A percentile compares a stretch with the other conserved stretches of the same genome.
phyloP scores from a whole-genome alignment of 768 basidiomycete species.

The Chalciporus chontae region DNA sequence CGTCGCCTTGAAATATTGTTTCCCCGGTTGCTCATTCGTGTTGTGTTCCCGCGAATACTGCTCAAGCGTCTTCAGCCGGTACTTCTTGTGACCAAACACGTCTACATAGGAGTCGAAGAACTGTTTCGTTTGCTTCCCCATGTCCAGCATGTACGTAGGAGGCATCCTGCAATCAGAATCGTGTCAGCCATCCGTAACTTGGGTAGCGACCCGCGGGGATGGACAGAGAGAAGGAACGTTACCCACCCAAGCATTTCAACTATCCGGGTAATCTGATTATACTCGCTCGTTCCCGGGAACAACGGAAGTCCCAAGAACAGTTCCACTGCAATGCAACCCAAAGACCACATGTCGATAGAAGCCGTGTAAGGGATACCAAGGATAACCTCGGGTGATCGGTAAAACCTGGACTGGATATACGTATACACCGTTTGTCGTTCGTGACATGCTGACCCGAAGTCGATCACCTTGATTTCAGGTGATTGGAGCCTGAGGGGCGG shows the following conservation, averaged over 20 bases:
- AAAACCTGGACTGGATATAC: conserved; percentile 98
- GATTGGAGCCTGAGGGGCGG: conserved; percentile 71
- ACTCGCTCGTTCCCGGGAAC: conserved; percentile 98
- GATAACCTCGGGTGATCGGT: conserved; percentile 95
- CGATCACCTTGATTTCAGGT: conserved; percentile 98
- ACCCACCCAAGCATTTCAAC: conserved; percentile 97
- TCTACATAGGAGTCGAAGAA: conserved; percentile 87
- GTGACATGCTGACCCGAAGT: conserved; percentile 98
- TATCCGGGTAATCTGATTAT: conserved; percentile 95
- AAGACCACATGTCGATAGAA: conserved; percentile 98
- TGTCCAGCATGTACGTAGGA: conserved; percentile 89
- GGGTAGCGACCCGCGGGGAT: not conserved
- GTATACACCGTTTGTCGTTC: conserved; percentile 99
- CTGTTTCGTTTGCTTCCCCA: conserved; percentile 90
- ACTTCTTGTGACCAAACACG: conserved; percentile 75
- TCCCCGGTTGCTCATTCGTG: conserved; percentile 94
- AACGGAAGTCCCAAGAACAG: conserved; percentile 94
- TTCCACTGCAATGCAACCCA: conserved; percentile 98
- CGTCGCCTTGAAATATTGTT: conserved; percentile 97
- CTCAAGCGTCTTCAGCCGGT: conserved; percentile 84
- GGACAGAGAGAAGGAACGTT: not conserved
- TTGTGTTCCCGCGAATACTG: conserved; percentile 96
- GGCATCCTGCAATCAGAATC: conserved; percentile 57
- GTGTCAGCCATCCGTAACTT: conserved; percentile 1
- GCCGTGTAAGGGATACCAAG: conserved; percentile 93